Base-by-base conservation (phyloP, 2,329 filamentous ascomycete species). In the Penicillium sp. region DNA sequence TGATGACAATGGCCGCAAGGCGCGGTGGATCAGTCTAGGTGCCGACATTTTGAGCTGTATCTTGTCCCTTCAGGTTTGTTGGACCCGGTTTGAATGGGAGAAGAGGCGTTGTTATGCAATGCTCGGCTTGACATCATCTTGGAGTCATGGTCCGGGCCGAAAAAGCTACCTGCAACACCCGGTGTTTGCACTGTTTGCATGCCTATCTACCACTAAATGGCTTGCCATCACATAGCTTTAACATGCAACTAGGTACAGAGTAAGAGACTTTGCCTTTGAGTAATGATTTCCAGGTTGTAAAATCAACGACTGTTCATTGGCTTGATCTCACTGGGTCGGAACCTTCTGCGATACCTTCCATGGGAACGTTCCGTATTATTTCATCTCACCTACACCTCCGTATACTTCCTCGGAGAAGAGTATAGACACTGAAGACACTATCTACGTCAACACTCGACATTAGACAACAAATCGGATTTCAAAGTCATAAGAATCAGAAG, bases 11-110 rank as follows among this genome's bases (percentile, higher is more conserved):
- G 78, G 70, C 57, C 79, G 75, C 55, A 76, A 68, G 20, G 77
- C 74, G 70, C 79, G 78, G 59, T 75, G 62, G 31, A 78, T 66
- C 22, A 80, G 61, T 58, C 79, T 75, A 48, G 76, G 69, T 26
- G 76, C 72, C 50, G 77, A 73, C 81, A 84, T 83, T 37, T 22
- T 68, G 51, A 3, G 37, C 6, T 37, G 15, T 42, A 27, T 15
- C 35, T 37, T 52, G 33, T n/a, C 37, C 45, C 31, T 46, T 40
- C 4, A 20, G 27, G 18, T 6, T 31, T 48, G 31, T 42, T 58
- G 53, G 27, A 35, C 31, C 26, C 49, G 45, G 27, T 18, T 42
- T n/a, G 23, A 54, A 43, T 20, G n/a, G 40, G 51, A 51, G 45
- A 31, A 51, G 49, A 51, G 41, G 35, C 45, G 48, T 56, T 58